Percentiles rank a stretch among this genome's conserved stretches.
phyloP scores from a whole-genome alignment of 192 early-diverging fungal genomes.

The Rhizophagus clarus region DNA sequence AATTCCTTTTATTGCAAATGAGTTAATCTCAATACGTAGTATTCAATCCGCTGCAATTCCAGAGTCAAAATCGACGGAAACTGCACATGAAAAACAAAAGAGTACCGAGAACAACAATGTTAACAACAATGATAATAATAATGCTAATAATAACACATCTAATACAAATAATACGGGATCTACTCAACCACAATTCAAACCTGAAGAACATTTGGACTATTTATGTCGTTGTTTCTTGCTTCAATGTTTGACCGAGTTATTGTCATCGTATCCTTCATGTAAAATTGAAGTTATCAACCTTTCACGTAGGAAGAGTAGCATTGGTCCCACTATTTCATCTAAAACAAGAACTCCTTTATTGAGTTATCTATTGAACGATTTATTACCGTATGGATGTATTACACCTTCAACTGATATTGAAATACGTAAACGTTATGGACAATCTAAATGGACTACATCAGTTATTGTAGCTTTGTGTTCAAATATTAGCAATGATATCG shows the following conservation, averaged over 20 bases:
- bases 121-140: background rate
- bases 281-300: slow-evolving; percentile 71
- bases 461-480: slow-evolving; percentile 64
- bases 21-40: slow-evolving; percentile 47
- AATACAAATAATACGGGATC: slow-evolving; percentile 10
- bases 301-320: slow-evolving; percentile 45
- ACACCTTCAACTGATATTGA: slow-evolving; percentile 47
- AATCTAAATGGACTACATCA: slow-evolving; percentile 70
- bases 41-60: background rate
- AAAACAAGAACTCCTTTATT: slow-evolving; percentile 55
- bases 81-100: background rate
- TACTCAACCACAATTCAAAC: slow-evolving; percentile 26
- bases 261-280: slow-evolving; percentile 83
- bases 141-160: background rate
- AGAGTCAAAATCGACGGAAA: background rate
- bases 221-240: slow-evolving; percentile 71
- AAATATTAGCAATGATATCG: slow-evolving; percentile 42
- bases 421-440: slow-evolving; percentile 57
- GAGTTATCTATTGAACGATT: slow-evolving; percentile 63
- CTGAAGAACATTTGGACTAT: slow-evolving; percentile 36
- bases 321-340: slow-evolving; percentile 35
- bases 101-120: background rate
- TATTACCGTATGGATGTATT: slow-evolving; percentile 61
- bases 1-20: slow-evolving; percentile 56
- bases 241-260: slow-evolving; percentile 84